These are phyloP conservation scores for Schizonepeta tenuifolia DNA, from an alignment of 257 asterid genomes.

Conservation along the genomic window DNA sequence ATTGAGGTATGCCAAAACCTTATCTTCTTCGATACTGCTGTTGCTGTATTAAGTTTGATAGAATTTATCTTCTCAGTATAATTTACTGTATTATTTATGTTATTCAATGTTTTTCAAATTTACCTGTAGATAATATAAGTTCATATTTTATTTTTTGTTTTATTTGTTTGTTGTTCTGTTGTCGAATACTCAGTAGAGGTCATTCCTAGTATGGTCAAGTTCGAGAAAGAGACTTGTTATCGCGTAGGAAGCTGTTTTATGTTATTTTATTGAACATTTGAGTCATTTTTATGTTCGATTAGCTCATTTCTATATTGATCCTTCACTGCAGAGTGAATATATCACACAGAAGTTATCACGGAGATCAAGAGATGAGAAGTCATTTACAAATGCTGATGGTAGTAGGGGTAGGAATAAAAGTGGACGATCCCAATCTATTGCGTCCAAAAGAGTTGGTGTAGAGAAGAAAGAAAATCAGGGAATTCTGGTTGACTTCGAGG, in stretches of 20 bases:
- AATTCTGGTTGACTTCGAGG: constrained; percentile 45
- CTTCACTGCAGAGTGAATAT: constrained; percentile 38
- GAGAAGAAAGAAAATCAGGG: constrained; percentile 67
- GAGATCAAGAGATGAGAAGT: constrained; percentile 46
- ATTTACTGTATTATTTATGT: background rate
- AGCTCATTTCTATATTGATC: constrained; percentile 9
- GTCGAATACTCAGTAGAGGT: background rate
- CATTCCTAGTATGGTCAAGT: background rate
- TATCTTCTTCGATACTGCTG: constrained; percentile 6
- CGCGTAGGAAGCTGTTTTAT: background rate
- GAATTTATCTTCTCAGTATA: background rate
- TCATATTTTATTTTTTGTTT: too few relatives aligned
- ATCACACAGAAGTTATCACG: constrained; percentile 37
- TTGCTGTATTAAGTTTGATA: background rate
- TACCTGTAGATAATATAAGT: background rate
- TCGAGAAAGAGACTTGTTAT: background rate
- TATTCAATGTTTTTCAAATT: background rate
- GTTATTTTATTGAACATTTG: background rate
- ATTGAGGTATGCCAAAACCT: constrained; percentile 32
- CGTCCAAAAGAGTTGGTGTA: constrained; percentile 49
- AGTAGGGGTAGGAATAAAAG: constrained; percentile 41
- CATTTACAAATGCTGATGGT: constrained; percentile 49
- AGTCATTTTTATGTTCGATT: background rate
- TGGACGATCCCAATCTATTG: constrained; percentile 48
- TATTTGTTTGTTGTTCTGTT: background rate